phyloP scores from a whole-genome alignment of 2,329 filamentous ascomycete species.

The Hortaea sp. region DNA sequence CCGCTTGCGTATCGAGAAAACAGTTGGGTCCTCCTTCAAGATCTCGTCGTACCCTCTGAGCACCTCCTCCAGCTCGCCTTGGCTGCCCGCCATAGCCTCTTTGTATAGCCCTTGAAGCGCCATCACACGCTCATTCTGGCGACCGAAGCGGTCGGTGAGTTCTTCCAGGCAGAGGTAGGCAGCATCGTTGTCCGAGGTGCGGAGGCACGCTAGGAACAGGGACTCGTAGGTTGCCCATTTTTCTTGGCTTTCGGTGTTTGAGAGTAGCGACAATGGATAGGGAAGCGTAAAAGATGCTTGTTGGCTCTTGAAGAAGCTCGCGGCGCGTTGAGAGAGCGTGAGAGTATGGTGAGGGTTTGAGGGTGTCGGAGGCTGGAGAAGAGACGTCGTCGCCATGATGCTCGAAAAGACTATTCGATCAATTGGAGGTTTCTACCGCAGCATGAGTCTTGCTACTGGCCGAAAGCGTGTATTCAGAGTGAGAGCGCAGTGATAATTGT shows the following conservation, averaged over 20 bases:
- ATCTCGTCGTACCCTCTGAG: conserved; percentile 70
- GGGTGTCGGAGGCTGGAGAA: conserved; percentile 27
- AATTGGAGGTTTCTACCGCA: too few relatives aligned
- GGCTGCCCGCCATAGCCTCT: conserved; percentile 65
- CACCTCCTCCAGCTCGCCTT: conserved; percentile 56
- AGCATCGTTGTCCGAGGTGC: conserved; percentile 69
- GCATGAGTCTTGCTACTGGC: too few relatives aligned
- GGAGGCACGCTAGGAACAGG: conserved; percentile 71
- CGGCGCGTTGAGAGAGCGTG: conserved; percentile 39
- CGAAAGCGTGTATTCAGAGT: too few relatives aligned
- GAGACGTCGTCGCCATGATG: conserved; percentile 1
- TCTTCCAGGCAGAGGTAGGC: conserved; percentile 67
- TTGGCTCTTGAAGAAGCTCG: conserved; percentile 27
- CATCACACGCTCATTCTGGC: conserved; percentile 75
- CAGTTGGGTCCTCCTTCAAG: conserved; percentile 62
- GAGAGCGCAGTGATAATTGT: too few relatives aligned
- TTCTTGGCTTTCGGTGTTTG: conserved; percentile 58
- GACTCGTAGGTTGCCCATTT: conserved; percentile 83
- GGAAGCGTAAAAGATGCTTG: conserved; percentile 27
- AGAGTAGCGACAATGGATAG: conserved; percentile 43
- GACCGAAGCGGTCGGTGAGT: conserved; percentile 70
- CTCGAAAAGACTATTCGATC: too few relatives aligned
- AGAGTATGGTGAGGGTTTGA: conserved; percentile 31
- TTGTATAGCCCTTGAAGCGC: conserved; percentile 72
- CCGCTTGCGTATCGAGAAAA: conserved; percentile 78